Base-by-base conservation (phyloP, 805 yeast species). In the Middelhovenomyces tepae region DNA sequence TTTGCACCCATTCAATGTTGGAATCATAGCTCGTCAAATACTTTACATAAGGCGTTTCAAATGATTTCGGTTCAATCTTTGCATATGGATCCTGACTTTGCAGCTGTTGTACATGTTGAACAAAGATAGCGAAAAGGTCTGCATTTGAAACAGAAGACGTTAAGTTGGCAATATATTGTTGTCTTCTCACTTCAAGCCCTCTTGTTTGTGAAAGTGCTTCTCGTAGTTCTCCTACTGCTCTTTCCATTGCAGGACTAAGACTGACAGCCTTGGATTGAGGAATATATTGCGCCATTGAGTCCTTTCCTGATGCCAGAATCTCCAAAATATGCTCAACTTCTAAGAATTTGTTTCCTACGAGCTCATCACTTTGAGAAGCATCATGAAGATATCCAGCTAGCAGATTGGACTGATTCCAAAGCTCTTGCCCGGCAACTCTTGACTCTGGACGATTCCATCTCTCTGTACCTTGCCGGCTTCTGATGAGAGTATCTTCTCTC, bases 341-440 rank as follows among this genome's bases (percentile, higher is more conserved):
- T 1, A 51, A 42, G 41, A 73, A 71, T 30, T 70, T 69, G 3
- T 56, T 50, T 4, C 53, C 44, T 0, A 83, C 69, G 2, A 67
- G 57, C 3, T 53, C 53, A 53, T 86, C 94, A 6, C 91, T 81
- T 3, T 58, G 48, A 18, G 58, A 54, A 1, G 94, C 91, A 40
- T 73, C 73, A 1, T 47, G 44, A 11, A 80, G 51, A 46, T 75
- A 78, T 2, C 47, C 50, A 20, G 62, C 62, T 49, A 78, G 59
- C 14, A 65, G 65, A 2, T 50, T 47, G 1, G 76, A 48, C 31
- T 67, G 67, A 3, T 54, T 53, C 28, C 56, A 42, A 3, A 69
- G 51, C 1, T 56, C 61, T 1, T 51, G 42, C 7, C 69, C 67
- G 1, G 74, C 71, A 3, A 53, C 65, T 7, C 48, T 44, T 1